Evolutionary conservation across 2,329 filamentous ascomycete species (phyloP).

Genomic region (Cryphonectria radicalis): DNA sequence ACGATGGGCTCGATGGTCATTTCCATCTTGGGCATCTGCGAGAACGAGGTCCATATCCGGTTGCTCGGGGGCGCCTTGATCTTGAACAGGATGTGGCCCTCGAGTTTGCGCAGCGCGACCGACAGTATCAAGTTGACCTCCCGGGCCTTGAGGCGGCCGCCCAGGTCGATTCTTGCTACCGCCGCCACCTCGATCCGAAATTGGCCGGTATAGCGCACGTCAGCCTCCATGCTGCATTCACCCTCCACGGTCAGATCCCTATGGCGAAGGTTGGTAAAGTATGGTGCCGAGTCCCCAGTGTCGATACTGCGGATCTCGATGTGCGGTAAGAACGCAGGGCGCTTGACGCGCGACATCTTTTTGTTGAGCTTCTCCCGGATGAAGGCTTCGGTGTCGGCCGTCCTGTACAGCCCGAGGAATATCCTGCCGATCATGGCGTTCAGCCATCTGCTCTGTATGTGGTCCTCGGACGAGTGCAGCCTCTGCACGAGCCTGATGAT

Average conservation of each 20-base stretch:
- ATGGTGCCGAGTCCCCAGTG: conserved; percentile 83
- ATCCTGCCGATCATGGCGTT: conserved; percentile 89
- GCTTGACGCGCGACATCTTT: conserved; percentile 93
- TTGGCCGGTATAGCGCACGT: conserved; percentile 86
- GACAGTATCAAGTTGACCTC: conserved; percentile 90
- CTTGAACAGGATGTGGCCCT: conserved; percentile 82
- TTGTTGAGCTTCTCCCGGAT: conserved; percentile 88
- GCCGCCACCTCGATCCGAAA: conserved; percentile 89
- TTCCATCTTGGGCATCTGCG: conserved; percentile 91
- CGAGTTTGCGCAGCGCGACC: conserved; percentile 80
- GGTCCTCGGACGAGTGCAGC: conserved; percentile 89
- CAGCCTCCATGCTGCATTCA: conserved; percentile 83
- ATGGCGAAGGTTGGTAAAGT: conserved; percentile 85
- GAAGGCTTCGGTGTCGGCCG: conserved; percentile 76
- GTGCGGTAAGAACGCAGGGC: conserved; percentile 85
- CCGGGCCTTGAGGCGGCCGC: conserved; percentile 82
- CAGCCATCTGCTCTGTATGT: conserved; percentile 88
- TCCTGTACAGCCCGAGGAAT: conserved; percentile 88
- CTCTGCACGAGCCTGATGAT: conserved; percentile 89
- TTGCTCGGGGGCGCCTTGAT: conserved; percentile 97
- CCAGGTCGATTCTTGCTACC: conserved; percentile 90
- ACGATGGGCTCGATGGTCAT: conserved; percentile 95
- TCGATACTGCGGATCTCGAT: conserved; percentile 83
- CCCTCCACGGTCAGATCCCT: conserved; percentile 91
- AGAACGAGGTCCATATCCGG: conserved; percentile 93